Evolutionary conservation across 306 rosid species (phyloP), one percentile per base, ranked within the genome.

Genomic region (Crataegus laevigata): DNA sequence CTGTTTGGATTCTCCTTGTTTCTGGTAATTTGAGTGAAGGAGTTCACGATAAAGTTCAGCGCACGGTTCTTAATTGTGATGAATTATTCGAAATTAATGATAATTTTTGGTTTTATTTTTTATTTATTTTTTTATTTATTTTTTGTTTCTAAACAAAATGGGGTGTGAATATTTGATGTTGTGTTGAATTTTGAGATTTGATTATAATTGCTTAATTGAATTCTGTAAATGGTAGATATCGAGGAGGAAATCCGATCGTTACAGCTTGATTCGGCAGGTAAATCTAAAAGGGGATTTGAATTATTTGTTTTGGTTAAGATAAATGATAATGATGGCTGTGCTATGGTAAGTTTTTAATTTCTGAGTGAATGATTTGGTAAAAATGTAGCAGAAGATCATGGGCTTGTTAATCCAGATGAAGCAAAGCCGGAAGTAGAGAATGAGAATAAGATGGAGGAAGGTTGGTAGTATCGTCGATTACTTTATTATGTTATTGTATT

Each of bases 261-360:
- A 71, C 94, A 93, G 88, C 96, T 93, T n/a, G 98, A 93, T n/a
- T 83, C 87, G 7, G 86, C 91, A 84, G 98, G 96, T 93, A 90
- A 72, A 24, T 40, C 18, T 29, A 58, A 64, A 69, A 42, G 52
- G 66, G 15, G 26, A 22, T 22, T 57, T 73, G 38, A 29, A 73
- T 74, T 58, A 28, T 8, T 28, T 42, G 21, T 7, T 50, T 26
- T 60, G n/a, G n/a, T 40, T 69, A 28, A 54, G 3, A 61, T 36
- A 66, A 26, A 25, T 67, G 54, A 22, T 66, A 12, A 68, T 24
- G 64, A 14, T 65, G 65, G 40, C 25, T 58, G 61, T 13, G 36
- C 13, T 74, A 12, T 71, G 77, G 50, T 75, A 67, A 32, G 42
- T 71, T 68, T 82, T 75, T 36, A 73, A 80, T 76, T 62, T 6